Conservation (phyloP, 106 monocot species). For the Dactylorhiza incarnata region DNA sequence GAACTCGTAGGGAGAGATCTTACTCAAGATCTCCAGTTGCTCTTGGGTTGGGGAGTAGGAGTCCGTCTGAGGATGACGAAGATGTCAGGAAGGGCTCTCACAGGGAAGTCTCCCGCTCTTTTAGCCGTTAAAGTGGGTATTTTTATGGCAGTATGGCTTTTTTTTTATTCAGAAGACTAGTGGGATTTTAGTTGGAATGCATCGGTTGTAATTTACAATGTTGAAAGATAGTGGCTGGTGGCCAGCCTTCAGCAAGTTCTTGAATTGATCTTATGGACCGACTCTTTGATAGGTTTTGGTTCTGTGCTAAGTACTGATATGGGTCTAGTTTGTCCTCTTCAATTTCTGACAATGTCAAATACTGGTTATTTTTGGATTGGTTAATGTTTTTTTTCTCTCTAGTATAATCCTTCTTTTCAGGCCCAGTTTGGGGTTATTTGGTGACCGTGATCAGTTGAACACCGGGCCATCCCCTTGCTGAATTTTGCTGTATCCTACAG, state of each 20-base stretch:
- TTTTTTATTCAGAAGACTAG: background rate
- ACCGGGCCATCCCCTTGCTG: too few species aligned
- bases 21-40: slow-evolving; percentile 8
- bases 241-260: background rate
- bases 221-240: background rate
- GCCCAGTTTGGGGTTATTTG: too few species aligned
- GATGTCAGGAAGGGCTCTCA: background rate
- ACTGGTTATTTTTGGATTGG: too few species aligned
- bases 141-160: background rate
- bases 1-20: slow-evolving; percentile 10
- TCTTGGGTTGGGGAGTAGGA: slow-evolving; percentile 11
- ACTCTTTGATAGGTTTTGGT: background rate
- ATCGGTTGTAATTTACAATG: background rate
- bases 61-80: background rate
- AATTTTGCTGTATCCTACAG: too few species aligned
- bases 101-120: slow-evolving; percentile 12
- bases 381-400: too few species aligned
- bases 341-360: too few species aligned
- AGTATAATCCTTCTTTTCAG: too few species aligned
- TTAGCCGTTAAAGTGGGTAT: background rate
- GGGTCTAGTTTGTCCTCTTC: background rate
- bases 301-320: background rate
- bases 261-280: background rate
- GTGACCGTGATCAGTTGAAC: too few species aligned
- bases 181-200: background rate